phyloP scores from a whole-genome alignment of 495 filamentous ascomycete genomes.

The Poronia punctata region DNA sequence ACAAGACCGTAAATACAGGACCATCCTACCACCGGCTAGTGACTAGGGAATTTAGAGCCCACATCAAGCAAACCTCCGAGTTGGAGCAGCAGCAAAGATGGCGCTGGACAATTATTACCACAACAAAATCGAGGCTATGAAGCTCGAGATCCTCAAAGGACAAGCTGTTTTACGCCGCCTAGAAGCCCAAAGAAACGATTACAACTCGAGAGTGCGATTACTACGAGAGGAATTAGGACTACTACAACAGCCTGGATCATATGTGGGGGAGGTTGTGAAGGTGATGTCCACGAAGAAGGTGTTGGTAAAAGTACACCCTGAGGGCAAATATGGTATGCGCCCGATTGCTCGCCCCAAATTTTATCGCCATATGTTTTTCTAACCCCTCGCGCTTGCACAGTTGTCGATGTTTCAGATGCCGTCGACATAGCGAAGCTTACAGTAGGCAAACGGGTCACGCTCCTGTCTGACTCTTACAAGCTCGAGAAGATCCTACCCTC shows the following conservation, averaged over 20 bases:
- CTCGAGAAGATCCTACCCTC: slow-evolving; percentile 97
- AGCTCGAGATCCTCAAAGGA: slow-evolving; percentile 98
- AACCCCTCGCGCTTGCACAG: slow-evolving; percentile 43
- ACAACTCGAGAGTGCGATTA: slow-evolving; percentile 95
- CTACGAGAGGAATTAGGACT: slow-evolving; percentile 93
- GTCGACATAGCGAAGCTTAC: slow-evolving; percentile 95
- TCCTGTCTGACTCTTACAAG: slow-evolving; percentile 94
- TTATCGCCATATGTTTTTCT: slow-evolving; percentile 5
- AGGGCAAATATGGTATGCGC: slow-evolving; percentile 94
- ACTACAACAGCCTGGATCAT: slow-evolving; percentile 94
- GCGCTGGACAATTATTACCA: slow-evolving; percentile 98
- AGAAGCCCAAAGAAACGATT: slow-evolving; percentile 98
- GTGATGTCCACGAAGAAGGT: slow-evolving; percentile 99
- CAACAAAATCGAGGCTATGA: slow-evolving; percentile 99
- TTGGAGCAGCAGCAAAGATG: slow-evolving; percentile 57
- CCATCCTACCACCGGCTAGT: too few relatives aligned
- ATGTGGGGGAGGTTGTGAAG: slow-evolving; percentile 98
- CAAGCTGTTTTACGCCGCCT: slow-evolving; percentile 90
- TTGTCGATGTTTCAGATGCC: slow-evolving; percentile 91
- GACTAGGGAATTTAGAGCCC: too few relatives aligned
- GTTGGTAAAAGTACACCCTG: slow-evolving; percentile 95
- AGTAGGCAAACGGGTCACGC: slow-evolving; percentile 92
- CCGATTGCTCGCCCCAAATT: not conserved
- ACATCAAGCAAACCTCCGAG: too few relatives aligned
- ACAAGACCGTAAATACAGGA: too few relatives aligned